A percentile compares a stretch with the other conserved stretches of the same genome.
Evolutionary conservation across 441 rosid species (phyloP).

Genomic region (Arabidopsis hybrid): DNA sequence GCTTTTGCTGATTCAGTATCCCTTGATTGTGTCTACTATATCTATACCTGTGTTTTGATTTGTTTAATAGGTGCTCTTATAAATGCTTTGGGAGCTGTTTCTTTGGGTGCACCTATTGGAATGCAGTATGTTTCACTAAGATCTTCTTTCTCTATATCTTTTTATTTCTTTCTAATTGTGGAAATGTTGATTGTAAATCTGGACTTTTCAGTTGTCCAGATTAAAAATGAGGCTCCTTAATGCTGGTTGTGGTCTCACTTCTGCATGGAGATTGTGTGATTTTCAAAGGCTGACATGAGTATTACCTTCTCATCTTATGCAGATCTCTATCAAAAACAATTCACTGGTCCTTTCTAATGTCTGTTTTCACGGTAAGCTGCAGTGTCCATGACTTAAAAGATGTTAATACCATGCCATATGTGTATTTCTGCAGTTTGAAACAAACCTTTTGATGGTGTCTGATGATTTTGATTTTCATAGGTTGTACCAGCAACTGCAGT

Average conservation of each 20-base stretch:
- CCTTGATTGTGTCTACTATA: slow-evolving; percentile 6
- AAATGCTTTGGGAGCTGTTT: slow-evolving; percentile 79
- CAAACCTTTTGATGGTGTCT: slow-evolving; percentile 31
- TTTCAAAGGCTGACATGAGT: slow-evolving; percentile 3
- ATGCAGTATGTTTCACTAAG: slow-evolving; percentile 56
- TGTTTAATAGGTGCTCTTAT: slow-evolving; percentile 64
- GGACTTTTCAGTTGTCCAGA: neutral
- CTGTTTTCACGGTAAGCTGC: slow-evolving; percentile 68
- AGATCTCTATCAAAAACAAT: slow-evolving; percentile 67
- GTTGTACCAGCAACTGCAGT: slow-evolving; percentile 73
- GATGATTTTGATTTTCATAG: slow-evolving; percentile 49
- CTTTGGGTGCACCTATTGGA: slow-evolving; percentile 86
- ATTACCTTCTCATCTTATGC: slow-evolving; percentile 31
- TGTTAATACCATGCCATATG: slow-evolving; percentile 1
- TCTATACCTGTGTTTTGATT: slow-evolving; percentile 19
- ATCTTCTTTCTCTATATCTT: neutral
- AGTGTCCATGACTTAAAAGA: neutral
- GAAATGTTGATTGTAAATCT: neutral
- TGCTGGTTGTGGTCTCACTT: slow-evolving; percentile 20
- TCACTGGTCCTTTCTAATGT: slow-evolving; percentile 81
- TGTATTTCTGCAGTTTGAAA: slow-evolving; percentile 16
- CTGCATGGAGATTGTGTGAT: neutral
- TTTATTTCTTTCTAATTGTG: neutral
- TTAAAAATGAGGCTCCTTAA: slow-evolving; percentile 2
- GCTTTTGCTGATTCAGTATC: neutral